A percentile compares a stretch with the other conserved stretches of the same genome.
phyloP scores from a whole-genome alignment of 768 basidiomycete genomes.

The Suillus bovinus region DNA sequence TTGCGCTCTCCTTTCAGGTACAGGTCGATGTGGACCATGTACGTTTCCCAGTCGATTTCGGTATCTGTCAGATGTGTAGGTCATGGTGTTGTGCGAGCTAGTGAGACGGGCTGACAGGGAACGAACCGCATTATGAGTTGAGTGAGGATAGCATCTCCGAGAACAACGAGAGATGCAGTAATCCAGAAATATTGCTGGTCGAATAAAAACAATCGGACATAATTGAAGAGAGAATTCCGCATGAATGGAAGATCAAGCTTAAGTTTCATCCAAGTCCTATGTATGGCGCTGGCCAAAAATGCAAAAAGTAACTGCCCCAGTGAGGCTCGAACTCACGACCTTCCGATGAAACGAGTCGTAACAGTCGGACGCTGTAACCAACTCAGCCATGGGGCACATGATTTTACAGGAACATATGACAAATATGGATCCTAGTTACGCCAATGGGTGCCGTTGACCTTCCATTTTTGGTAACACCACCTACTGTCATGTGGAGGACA shows the following conservation, averaged over 20 bases:
- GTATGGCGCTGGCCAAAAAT: neutral
- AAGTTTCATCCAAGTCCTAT: too few relatives aligned
- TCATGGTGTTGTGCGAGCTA: constrained; percentile 16
- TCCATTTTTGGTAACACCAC: too few relatives aligned
- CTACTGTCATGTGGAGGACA: too few relatives aligned
- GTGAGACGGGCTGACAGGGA: constrained; percentile 61
- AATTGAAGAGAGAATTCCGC: constrained; percentile 6
- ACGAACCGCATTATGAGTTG: constrained; percentile 78
- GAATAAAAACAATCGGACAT: constrained; percentile 35
- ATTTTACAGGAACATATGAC: too few relatives aligned
- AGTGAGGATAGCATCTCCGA: constrained; percentile 79
- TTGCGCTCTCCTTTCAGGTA: constrained; percentile 82
- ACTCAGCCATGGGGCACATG: constrained; percentile 73
- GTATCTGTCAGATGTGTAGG: constrained; percentile 63
- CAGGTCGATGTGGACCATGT: constrained; percentile 83
- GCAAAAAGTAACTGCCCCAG: constrained; percentile 45
- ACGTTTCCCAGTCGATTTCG: constrained; percentile 98
- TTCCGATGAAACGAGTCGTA: constrained; percentile 58
- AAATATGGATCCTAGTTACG: too few relatives aligned
- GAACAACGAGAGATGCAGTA: constrained; percentile 60
- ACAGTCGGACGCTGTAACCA: constrained; percentile 81
- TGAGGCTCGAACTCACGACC: constrained; percentile 72
- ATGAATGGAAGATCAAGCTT: neutral
- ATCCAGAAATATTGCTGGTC: constrained; percentile 66
- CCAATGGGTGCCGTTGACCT: too few relatives aligned